Base-by-base conservation (phyloP, 768 basidiomycete genomes). In the Strobilomyces echinocephalus region DNA sequence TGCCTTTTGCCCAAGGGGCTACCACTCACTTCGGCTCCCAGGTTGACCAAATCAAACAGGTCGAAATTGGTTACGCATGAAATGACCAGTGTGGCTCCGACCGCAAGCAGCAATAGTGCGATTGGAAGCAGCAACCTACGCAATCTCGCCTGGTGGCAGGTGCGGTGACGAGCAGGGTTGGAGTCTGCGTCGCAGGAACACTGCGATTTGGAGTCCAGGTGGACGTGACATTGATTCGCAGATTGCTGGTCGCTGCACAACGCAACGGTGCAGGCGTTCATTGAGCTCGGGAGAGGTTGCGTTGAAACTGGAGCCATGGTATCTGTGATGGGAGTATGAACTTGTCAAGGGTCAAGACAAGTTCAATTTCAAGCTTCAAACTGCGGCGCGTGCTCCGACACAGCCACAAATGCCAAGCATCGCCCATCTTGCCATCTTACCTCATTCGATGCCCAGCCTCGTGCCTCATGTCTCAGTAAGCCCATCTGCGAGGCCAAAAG, bases 41-140 rank as follows among this genome's bases (percentile, higher is more conserved):
- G 33, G 15, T 55, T 55, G 57, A 64, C 40, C 49, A 62, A 49
- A 53, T 52, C 60, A 50, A 55, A 54, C 47, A 69, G 16, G 42
- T 60, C 63, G 36, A 60, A 54, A 30, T 70, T 60, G 28, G 56
- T 56, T 20, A 69, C 54, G 44, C 71, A 76, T 8, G 69, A 65
- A 9, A 75, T 52, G 12, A 65, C 66, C 12, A 72, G 48, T 9
- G 74, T 30, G 2, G 67, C 61, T 8, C 65, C 68, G 9, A 74
- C 45, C 2, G 59, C 60, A 18, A 77, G 53, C 36, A 77, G 51
- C 0, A 62, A 53, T 38, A 72, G 57, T 1, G 73, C 54, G 8
- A 71, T 58, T 2, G 75, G 73, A 9, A 75, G 41, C 16, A 79
- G 55, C 39, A 78, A 49, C 20, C 62, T 69, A 18, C 64, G 66